Evolutionary conservation across 495 filamentous ascomycete species (phyloP).

Genomic region (Lasiosphaeriaceae sp.): DNA sequence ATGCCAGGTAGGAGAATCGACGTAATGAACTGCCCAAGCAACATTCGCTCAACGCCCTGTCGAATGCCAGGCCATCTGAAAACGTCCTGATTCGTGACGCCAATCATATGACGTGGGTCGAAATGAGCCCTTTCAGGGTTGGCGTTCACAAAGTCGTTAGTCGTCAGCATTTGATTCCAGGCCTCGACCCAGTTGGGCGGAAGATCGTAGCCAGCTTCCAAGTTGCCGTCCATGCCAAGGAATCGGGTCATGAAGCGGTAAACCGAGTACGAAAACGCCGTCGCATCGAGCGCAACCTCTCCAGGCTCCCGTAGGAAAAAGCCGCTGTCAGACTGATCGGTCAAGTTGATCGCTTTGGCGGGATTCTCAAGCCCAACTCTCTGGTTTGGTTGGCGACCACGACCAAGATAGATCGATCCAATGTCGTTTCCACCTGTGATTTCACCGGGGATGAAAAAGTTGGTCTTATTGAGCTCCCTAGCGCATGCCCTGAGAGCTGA

Average conservation of each 20-base stretch:
- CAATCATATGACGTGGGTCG: slow-evolving; percentile 69
- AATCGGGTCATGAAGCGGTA: slow-evolving; percentile 65
- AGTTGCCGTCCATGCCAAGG: slow-evolving; percentile 60
- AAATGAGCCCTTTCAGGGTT: slow-evolving; percentile 58
- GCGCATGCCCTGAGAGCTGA: slow-evolving; percentile 54
- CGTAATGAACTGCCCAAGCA: slow-evolving; percentile 61
- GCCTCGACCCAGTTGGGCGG: slow-evolving; percentile 57
- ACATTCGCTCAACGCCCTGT: slow-evolving; percentile 56
- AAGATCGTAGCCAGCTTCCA: slow-evolving; percentile 56
- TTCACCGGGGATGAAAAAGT: slow-evolving; percentile 65
- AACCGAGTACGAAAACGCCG: slow-evolving; percentile 67
- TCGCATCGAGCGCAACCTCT: slow-evolving; percentile 56
- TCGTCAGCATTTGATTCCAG: slow-evolving; percentile 58
- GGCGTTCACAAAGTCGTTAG: slow-evolving; percentile 62
- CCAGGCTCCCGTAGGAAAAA: slow-evolving; percentile 52
- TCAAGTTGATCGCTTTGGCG: slow-evolving; percentile 28
- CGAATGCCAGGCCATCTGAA: slow-evolving; percentile 67
- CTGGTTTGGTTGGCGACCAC: slow-evolving; percentile 58
- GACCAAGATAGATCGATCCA: slow-evolving; percentile 62
- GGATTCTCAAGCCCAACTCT: slow-evolving; percentile 38
- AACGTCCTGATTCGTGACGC: slow-evolving; percentile 67
- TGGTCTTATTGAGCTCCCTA: slow-evolving; percentile 51
- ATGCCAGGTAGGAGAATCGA: slow-evolving; percentile 64
- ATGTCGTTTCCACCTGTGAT: slow-evolving; percentile 61
- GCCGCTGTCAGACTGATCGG: slow-evolving; percentile 39